Evolutionary conservation across 2,329 filamentous ascomycete genomes (phyloP).

Genomic region (Eurotiales sp.): DNA sequence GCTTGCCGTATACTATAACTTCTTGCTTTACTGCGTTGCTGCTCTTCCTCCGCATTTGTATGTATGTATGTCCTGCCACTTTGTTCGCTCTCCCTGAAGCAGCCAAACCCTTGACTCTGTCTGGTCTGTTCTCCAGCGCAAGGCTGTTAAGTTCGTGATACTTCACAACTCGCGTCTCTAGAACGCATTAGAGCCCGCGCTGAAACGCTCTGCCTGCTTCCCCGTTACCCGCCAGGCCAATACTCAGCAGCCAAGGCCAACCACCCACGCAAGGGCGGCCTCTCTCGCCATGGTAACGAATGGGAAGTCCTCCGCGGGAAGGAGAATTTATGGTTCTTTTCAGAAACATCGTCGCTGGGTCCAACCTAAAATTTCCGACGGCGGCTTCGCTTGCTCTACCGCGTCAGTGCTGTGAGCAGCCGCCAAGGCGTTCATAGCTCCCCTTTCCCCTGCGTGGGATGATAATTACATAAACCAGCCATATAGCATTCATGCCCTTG

Average conservation of each 20-base stretch:
- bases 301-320: not conserved
- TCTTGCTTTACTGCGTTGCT: too few relatives aligned
- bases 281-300: not conserved
- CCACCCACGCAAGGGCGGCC: slow-evolving; percentile 12
- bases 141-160: not conserved
- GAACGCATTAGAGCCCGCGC: slow-evolving; percentile 6
- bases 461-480: not conserved
- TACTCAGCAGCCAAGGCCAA: not conserved
- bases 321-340: not conserved
- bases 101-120: too few relatives aligned
- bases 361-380: slow-evolving; percentile 7
- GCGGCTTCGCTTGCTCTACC: not conserved
- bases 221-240: not conserved
- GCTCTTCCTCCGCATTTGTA: too few relatives aligned
- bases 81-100: not conserved
- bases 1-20: too few relatives aligned
- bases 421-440: slow-evolving; percentile 7
- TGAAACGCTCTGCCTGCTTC: slow-evolving; percentile 9
- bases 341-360: not conserved
- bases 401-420: slow-evolving; percentile 2
- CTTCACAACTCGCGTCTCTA: slow-evolving; percentile 4
- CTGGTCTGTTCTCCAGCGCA: too few relatives aligned
- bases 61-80: too few relatives aligned
- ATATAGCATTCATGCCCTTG: slow-evolving; percentile 13
- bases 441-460: slow-evolving; percentile 12